Percentiles rank a stretch among this genome's conserved stretches.
Conservation (phyloP, 2,329 filamentous ascomycete genomes). For the Paecilomyces sp. region DNA sequence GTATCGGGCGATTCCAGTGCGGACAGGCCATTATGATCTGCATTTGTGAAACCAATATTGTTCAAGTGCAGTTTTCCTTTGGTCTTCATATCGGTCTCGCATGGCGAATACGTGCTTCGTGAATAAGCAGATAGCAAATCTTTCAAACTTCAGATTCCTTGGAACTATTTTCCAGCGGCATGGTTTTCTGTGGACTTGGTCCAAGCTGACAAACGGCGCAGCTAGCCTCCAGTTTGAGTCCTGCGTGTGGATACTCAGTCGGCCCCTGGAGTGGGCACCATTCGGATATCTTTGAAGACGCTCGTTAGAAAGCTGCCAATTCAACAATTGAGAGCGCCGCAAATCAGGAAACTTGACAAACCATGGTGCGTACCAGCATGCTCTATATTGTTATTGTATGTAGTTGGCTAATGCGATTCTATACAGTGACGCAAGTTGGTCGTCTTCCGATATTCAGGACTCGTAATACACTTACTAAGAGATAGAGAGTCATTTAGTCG, state of each 20-base stretch:
- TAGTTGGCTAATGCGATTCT: not conserved
- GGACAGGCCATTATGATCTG: too few relatives aligned
- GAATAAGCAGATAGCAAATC: too few relatives aligned
- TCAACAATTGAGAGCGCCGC: too few relatives aligned
- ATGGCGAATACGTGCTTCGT: too few relatives aligned
- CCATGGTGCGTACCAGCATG: too few relatives aligned
- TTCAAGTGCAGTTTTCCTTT: too few relatives aligned
- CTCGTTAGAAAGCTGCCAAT: conserved; percentile 19
- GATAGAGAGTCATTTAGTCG: too few relatives aligned
- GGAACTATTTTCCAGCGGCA: not conserved
- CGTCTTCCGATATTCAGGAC: not conserved
- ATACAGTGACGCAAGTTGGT: too few relatives aligned
- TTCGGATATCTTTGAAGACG: not conserved
- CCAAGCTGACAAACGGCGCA: not conserved
- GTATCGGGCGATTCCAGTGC: too few relatives aligned
- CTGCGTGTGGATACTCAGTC: not conserved
- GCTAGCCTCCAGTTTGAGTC: not conserved
- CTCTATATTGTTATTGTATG: not conserved
- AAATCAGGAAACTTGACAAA: too few relatives aligned
- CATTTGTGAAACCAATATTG: too few relatives aligned
- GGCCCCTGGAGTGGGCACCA: not conserved
- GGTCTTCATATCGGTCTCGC: too few relatives aligned
- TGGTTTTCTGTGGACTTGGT: not conserved
- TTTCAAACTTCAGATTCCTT: not conserved
- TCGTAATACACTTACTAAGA: conserved; percentile 9